phyloP scores from a whole-genome alignment of 495 filamentous ascomycete genomes.

The Penicillium manginii region DNA sequence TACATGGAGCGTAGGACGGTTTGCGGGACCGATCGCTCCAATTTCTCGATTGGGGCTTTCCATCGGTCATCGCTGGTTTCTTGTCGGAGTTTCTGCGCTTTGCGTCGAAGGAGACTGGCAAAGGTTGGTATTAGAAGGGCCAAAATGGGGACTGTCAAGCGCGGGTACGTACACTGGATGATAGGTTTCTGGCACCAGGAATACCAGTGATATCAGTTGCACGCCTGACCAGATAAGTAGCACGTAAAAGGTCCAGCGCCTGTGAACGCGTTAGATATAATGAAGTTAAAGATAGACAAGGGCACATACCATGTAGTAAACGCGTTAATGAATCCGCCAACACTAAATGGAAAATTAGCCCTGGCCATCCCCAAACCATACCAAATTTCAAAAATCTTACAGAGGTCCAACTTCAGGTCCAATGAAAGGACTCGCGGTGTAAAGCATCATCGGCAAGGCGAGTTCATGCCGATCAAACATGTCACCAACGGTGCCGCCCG shows the following conservation, averaged over 20 bases:
- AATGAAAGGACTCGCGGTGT: slow-evolving; percentile 75
- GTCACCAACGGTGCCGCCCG: slow-evolving; percentile 90
- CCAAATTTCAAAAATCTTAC: slow-evolving; percentile 22
- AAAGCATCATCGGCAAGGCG: slow-evolving; percentile 78
- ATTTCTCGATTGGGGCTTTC: slow-evolving; percentile 80
- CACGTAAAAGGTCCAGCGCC: slow-evolving; percentile 88
- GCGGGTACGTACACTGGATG: slow-evolving; percentile 59
- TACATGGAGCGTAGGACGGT: slow-evolving; percentile 74
- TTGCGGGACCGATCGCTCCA: slow-evolving; percentile 67
- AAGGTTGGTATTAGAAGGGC: background rate
- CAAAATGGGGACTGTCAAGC: background rate
- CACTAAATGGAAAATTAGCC: background rate
- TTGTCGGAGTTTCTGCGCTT: slow-evolving; percentile 71
- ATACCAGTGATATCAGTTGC: slow-evolving; percentile 62
- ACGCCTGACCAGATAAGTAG: slow-evolving; percentile 79
- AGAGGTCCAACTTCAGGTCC: slow-evolving; percentile 58
- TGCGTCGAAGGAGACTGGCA: slow-evolving; percentile 68
- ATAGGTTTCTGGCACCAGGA: slow-evolving; percentile 92
- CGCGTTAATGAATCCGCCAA: slow-evolving; percentile 68
- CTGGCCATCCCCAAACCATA: slow-evolving; percentile 50
- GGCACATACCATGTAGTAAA: slow-evolving; percentile 67
- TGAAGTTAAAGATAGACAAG: background rate
- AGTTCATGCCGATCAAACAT: slow-evolving; percentile 79
- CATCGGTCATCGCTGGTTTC: slow-evolving; percentile 78
- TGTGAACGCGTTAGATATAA: slow-evolving; percentile 24